A percentile compares a stretch with the other conserved stretches of the same genome.
Evolutionary conservation across 2,329 filamentous ascomycete species (phyloP).

Genomic region (Pestalotiopsis sp.): DNA sequence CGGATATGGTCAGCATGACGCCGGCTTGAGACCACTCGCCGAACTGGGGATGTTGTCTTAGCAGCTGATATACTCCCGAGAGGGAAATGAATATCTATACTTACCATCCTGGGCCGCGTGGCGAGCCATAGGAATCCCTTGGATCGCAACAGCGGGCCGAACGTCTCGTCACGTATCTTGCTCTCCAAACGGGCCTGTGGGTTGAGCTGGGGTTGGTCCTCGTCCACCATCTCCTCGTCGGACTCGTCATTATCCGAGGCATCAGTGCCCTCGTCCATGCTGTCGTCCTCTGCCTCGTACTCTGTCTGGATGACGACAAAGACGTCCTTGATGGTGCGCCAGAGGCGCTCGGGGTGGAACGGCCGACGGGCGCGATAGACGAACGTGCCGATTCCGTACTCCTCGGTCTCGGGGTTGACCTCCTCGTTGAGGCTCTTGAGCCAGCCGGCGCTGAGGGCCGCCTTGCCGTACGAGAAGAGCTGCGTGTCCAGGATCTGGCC

Average conservation of each 20-base stretch:
- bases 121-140: constrained; percentile 66
- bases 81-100: neutral
- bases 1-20: constrained; percentile 63
- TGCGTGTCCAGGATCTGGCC: constrained; percentile 67
- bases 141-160: constrained; percentile 61
- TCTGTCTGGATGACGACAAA: constrained; percentile 42
- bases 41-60: constrained; percentile 27
- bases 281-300: constrained; percentile 34
- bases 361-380: constrained; percentile 66
- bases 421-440: constrained; percentile 64
- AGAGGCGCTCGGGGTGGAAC: constrained; percentile 51
- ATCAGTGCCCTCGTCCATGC: constrained; percentile 32
- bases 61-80: too few species aligned
- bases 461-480: constrained; percentile 60
- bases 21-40: constrained; percentile 68
- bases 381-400: constrained; percentile 74
- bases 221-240: constrained; percentile 26
- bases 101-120: constrained; percentile 52
- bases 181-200: constrained; percentile 48
- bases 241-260: constrained; percentile 22
- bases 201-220: constrained; percentile 28
- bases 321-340: constrained; percentile 47
- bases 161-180: constrained; percentile 55
- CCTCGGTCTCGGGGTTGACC: constrained; percentile 68
- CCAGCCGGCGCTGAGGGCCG: constrained; percentile 55